A percentile compares a stretch with the other conserved stretches of the same genome.
Evolutionary conservation across 495 filamentous ascomycete species (phyloP).

Genomic region (Hypoxylon intermedium): DNA sequence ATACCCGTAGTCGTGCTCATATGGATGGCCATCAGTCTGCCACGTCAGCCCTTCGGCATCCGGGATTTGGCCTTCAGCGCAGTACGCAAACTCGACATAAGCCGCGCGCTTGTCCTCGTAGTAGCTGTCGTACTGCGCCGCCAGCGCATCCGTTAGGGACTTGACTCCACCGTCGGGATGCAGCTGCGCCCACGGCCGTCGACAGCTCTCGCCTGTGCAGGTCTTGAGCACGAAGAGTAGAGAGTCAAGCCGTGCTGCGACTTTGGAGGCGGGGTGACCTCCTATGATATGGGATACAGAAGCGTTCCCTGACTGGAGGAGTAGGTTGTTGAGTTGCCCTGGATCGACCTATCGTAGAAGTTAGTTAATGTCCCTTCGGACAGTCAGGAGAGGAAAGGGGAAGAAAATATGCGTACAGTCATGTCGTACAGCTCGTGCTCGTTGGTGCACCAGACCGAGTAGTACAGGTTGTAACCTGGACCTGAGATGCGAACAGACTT

Average conservation of each 20-base stretch:
- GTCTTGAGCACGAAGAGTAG: slow-evolving; percentile 67
- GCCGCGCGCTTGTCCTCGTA: slow-evolving; percentile 47
- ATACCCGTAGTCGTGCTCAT: slow-evolving; percentile 3
- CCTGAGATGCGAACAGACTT: slow-evolving; percentile 62
- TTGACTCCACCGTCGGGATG: slow-evolving; percentile 53
- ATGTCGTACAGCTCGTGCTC: slow-evolving; percentile 69
- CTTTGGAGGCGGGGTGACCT: slow-evolving; percentile 43
- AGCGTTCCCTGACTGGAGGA: slow-evolving; percentile 24
- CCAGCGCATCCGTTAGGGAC: slow-evolving; percentile 49
- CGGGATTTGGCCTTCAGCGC: slow-evolving; percentile 62
- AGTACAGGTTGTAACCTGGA: slow-evolving; percentile 61
- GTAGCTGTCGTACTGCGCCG: slow-evolving; percentile 56
- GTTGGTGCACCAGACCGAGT: slow-evolving; percentile 68
- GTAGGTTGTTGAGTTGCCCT: slow-evolving; percentile 62
- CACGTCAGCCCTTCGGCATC: slow-evolving; percentile 63
- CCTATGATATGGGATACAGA: slow-evolving; percentile 29
- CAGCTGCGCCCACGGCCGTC: slow-evolving; percentile 62
- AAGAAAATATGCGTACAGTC: slow-evolving; percentile 43
- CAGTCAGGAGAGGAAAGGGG: not conserved
- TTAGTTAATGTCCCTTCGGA: not conserved
- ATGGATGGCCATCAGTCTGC: slow-evolving; percentile 18
- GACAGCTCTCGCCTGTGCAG: slow-evolving; percentile 59
- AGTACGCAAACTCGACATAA: slow-evolving; percentile 57
- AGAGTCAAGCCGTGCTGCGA: slow-evolving; percentile 61
- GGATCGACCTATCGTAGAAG: slow-evolving; percentile 56